These are phyloP conservation scores for Ustilago bromivora DNA, from an alignment of 1,284 basidiomycete genomes.

Conservation along the genomic window DNA sequence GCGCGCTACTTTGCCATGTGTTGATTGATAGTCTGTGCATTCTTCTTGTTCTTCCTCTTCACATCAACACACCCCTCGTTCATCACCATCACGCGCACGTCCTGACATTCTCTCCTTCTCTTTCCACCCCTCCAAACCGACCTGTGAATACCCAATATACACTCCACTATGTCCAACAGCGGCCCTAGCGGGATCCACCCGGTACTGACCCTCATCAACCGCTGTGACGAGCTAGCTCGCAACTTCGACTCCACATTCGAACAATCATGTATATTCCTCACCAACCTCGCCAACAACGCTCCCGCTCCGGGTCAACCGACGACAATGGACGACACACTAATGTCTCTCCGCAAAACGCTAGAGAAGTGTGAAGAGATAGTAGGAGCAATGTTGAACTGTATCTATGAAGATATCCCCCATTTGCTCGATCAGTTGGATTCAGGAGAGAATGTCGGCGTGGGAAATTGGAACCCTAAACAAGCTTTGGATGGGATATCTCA, in stretches of 20 bases:
- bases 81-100: no score
- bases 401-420: conserved; percentile 37
- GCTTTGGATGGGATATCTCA: conserved; percentile 57
- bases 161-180: background rate
- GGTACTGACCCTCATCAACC: conserved; percentile 38
- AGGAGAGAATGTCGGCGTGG: conserved; percentile 11
- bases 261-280: conserved; percentile 10
- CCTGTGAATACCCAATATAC: background rate
- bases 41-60: background rate
- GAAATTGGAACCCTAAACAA: conserved; percentile 56
- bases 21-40: background rate
- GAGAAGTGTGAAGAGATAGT: conserved; percentile 31
- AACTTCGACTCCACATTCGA: conserved; percentile 30
- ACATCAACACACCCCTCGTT: background rate
- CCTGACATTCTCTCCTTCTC: background rate
- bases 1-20: background rate
- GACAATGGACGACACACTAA: conserved; percentile 22
- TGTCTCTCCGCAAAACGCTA: conserved; percentile 17
- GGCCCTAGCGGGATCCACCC: conserved; percentile 21
- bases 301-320: background rate
- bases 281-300: background rate
- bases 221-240: conserved; percentile 36
- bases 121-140: no score
- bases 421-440: conserved; percentile 58
- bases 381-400: conserved; percentile 18